A percentile compares a stretch with the other conserved stretches of the same genome.
Conservation (phyloP, 1,139 yeast species). For the Candida labiduridarum region DNA sequence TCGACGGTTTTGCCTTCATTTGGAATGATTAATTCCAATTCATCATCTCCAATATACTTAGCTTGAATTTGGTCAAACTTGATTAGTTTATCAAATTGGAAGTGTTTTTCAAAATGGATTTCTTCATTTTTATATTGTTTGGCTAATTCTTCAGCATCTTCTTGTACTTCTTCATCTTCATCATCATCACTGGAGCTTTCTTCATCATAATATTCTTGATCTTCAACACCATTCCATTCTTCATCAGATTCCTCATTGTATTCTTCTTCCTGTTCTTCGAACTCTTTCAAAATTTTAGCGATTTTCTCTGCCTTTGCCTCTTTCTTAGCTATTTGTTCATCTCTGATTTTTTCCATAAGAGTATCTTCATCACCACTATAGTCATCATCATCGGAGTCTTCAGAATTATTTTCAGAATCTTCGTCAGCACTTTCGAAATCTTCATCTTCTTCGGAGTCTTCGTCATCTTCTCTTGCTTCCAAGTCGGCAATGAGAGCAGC, state of each 20-base stretch:
- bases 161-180: constrained; percentile 41
- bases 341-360: constrained; percentile 2
- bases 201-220: constrained; percentile 18
- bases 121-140: constrained; percentile 44
- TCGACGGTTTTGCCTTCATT: constrained; percentile 32
- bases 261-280: constrained; percentile 45
- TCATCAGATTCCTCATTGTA: constrained; percentile 48
- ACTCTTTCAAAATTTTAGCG: constrained; percentile 38
- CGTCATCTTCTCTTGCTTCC: constrained; percentile 22
- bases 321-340: constrained; percentile 15
- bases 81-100: constrained; percentile 45
- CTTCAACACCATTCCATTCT: constrained; percentile 13
- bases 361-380: constrained; percentile 22
- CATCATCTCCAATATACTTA: constrained; percentile 39
- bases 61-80: constrained; percentile 45
- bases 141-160: constrained; percentile 44
- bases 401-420: constrained; percentile 25
- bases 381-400: constrained; percentile 23
- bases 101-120: constrained; percentile 48
- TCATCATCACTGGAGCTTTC: constrained; percentile 21
- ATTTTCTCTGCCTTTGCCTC: constrained; percentile 26
- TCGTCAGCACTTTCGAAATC: constrained; percentile 44
- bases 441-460: constrained; percentile 36
- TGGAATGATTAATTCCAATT: constrained; percentile 48
- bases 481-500: constrained; percentile 12